Evolutionary conservation across 176 grass and related monocot species (phyloP).

Genomic region (Guadua angustifolia): DNA sequence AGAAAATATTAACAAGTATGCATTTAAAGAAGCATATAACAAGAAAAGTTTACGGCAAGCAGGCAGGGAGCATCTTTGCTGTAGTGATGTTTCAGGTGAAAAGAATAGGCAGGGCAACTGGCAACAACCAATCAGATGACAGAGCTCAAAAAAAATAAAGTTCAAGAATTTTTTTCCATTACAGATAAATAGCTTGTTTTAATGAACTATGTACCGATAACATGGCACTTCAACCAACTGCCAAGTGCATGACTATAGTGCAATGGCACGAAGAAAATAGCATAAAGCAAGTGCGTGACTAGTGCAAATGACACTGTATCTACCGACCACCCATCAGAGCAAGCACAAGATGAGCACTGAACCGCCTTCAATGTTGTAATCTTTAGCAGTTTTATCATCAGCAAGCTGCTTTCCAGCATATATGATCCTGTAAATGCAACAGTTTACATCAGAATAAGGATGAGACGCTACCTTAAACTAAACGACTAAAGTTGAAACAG

Average conservation of each 20-base stretch:
- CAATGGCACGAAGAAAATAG: slow-evolving; percentile 15
- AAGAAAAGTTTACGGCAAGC: not conserved
- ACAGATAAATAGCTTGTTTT: not conserved
- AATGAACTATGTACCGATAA: not conserved
- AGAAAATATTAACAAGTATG: not conserved
- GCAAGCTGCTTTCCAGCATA: slow-evolving; percentile 69
- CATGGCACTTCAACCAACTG: slow-evolving; percentile 5
- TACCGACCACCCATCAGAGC: slow-evolving; percentile 55
- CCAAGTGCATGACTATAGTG: not conserved
- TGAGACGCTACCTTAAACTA: not conserved
- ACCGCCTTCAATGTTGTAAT: slow-evolving; percentile 71
- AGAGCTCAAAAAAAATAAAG: not conserved
- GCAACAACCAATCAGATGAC: not conserved
- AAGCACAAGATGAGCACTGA: slow-evolving; percentile 66
- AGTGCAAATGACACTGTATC: not conserved
- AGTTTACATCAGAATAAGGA: slow-evolving; percentile 15
- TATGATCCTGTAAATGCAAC: slow-evolving; percentile 52
- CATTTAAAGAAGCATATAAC: not conserved
- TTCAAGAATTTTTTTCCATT: slow-evolving; percentile 17
- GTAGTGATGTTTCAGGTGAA: slow-evolving; percentile 6
- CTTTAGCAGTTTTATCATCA: slow-evolving; percentile 68
- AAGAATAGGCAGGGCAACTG: not conserved
- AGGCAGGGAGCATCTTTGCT: not conserved
- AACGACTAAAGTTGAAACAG: not conserved
- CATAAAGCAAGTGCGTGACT: not conserved